Percentiles rank a stretch among this genome's conserved stretches.
These are phyloP conservation scores for Ceriops zippeliana DNA, from an alignment of 345 rosid genomes.

Conservation along the genomic window DNA sequence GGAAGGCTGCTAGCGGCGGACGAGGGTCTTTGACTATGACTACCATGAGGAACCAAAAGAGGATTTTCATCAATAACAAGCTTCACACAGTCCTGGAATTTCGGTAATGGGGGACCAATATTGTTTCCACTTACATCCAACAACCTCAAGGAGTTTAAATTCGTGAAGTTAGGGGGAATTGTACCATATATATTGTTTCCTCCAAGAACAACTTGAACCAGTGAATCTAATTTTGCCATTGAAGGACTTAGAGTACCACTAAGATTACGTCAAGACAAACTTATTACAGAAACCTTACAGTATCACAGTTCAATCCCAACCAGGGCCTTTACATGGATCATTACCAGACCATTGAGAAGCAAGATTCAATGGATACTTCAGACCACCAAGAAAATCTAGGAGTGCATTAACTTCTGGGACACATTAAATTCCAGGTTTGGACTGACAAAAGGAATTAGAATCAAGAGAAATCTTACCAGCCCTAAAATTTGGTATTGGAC, in stretches of 20 bases:
- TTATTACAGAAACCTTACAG: slow-evolving; percentile 31
- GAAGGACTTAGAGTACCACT: slow-evolving; percentile 44
- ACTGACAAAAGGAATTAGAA: slow-evolving; percentile 41
- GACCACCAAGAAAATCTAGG: slow-evolving; percentile 35
- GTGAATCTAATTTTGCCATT: slow-evolving; percentile 33
- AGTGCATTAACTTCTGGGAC: slow-evolving; percentile 36
- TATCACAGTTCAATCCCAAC: slow-evolving; percentile 42
- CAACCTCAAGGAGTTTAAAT: slow-evolving; percentile 35
- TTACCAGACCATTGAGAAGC: slow-evolving; percentile 47
- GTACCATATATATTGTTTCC: slow-evolving; percentile 34
- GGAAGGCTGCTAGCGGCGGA: slow-evolving; percentile 20
- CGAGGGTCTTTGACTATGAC: slow-evolving; percentile 14
- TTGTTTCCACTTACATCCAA: slow-evolving; percentile 42
- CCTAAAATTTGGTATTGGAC: slow-evolving; percentile 45
- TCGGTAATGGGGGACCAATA: slow-evolving; percentile 45
- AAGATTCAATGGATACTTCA: slow-evolving; percentile 37
- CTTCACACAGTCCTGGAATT: slow-evolving; percentile 34
- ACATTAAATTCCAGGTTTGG: slow-evolving; percentile 41
- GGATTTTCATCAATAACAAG: slow-evolving; percentile 42
- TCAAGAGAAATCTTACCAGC: slow-evolving; percentile 36
- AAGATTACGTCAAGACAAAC: slow-evolving; percentile 40
- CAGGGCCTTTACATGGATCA: slow-evolving; percentile 45
- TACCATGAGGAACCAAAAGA: slow-evolving; percentile 21
- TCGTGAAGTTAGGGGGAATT: slow-evolving; percentile 37
- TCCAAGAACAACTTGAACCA: slow-evolving; percentile 38